Conservation (phyloP, 345 rosid species). For the Salix dunnii region DNA sequence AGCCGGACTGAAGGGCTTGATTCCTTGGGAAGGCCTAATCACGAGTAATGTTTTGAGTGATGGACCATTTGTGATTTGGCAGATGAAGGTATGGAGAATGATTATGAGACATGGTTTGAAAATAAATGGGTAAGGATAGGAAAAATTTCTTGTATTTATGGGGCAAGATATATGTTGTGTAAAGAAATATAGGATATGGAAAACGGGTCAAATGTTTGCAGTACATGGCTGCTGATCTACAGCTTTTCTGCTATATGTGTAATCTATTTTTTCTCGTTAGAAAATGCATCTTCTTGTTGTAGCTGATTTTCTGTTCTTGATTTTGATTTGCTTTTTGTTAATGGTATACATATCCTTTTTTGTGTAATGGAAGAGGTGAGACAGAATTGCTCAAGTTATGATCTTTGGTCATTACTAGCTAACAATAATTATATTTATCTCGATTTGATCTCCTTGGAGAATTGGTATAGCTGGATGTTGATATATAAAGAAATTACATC, state of each 20-base stretch:
- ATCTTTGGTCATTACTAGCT: neutral
- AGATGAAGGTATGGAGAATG: neutral
- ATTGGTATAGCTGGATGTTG: neutral
- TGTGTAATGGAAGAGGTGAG: slow-evolving; percentile 8
- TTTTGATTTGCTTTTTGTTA: neutral
- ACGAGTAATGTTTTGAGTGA: neutral
- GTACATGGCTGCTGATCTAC: slow-evolving; percentile 30
- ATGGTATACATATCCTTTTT: slow-evolving; percentile 10
- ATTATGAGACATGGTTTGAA: slow-evolving; percentile 12
- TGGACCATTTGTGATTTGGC: slow-evolving; percentile 2
- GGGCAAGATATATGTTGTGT: slow-evolving; percentile 35
- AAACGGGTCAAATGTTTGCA: slow-evolving; percentile 8
- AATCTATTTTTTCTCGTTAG: slow-evolving; percentile 33
- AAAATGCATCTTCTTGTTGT: slow-evolving; percentile 36
- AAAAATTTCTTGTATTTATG: slow-evolving; percentile 29
- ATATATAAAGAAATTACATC: neutral
- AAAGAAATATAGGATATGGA: slow-evolving; percentile 44
- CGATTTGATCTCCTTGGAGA: neutral
- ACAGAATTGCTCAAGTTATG: neutral
- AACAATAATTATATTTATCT: neutral
- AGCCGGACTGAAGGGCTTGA: slow-evolving; percentile 82
- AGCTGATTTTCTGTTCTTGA: slow-evolving; percentile 29
- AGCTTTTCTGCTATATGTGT: slow-evolving; percentile 40
- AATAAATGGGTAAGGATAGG: slow-evolving; percentile 24
- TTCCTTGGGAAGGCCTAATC: slow-evolving; percentile 42